Conservation (phyloP, 2,329 filamentous ascomycete species). For the Penicillium sp. region DNA sequence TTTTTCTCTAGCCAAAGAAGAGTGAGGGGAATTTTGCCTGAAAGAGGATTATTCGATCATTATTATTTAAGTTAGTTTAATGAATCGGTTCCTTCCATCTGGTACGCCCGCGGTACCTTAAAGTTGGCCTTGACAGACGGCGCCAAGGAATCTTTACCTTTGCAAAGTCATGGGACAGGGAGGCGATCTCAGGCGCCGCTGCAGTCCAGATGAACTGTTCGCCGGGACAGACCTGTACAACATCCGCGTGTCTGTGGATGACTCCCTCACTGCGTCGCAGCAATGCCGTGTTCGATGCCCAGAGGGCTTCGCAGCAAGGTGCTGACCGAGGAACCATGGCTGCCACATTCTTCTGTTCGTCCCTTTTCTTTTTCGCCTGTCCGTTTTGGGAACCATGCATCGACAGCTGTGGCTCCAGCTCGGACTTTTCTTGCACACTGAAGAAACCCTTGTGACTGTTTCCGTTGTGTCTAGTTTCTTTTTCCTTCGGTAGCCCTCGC, state of each 20-base stretch:
- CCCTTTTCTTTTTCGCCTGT: conserved; percentile 4
- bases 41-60: not conserved
- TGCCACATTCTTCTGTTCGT: conserved; percentile 16
- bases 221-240: conserved; percentile 1
- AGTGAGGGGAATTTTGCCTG: not conserved
- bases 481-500: not conserved
- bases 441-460: conserved; percentile 10
- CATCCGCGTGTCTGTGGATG: not conserved
- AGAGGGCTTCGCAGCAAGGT: conserved; percentile 4
- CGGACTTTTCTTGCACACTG: conserved; percentile 14
- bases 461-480: not conserved
- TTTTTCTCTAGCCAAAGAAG: not conserved
- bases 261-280: conserved; percentile 2
- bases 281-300: not conserved
- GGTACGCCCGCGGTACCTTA: conserved; percentile 20
- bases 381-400: conserved; percentile 16
- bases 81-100: conserved; percentile 9
- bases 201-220: conserved; percentile 16
- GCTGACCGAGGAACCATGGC: conserved; percentile 16
- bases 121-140: conserved; percentile 36
- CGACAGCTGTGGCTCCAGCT: not conserved
- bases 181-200: conserved; percentile 18
- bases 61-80: conserved; percentile 4
- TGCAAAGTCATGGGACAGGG: conserved; percentile 13
- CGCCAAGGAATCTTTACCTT: conserved; percentile 25